Base-by-base conservation (phyloP, 2,329 filamentous ascomycete genomes). In the Phaeophleospora eucalypticola region DNA sequence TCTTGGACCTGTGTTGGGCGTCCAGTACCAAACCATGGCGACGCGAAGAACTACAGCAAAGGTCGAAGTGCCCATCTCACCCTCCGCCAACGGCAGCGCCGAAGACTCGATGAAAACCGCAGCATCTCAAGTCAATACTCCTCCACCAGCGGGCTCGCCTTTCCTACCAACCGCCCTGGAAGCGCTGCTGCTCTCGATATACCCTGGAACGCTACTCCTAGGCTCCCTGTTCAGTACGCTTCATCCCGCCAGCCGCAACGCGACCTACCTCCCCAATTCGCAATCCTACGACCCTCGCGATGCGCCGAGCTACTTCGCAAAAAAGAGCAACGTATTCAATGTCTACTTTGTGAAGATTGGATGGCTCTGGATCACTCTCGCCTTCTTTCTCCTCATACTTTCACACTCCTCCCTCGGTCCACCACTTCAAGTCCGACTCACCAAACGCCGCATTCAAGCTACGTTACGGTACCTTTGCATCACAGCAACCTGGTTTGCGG, bases 241-340 rank as follows among this genome's bases (percentile, higher is more conserved):
- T 43, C 90, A 89, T 15, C 89, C 89, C 1, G 88, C 89, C 1
- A 82, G 82, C 9, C 83, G 81, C 36, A 68, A 66, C 62, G 71
- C 73, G 38, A 75, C 80, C 1, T 89, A 88, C 73, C 80, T 82
- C 54, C 66, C 74, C 2, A 61, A 70, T 34, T 68, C 77, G 18
- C 86, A 89, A 63, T 78, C 84, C 10, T 84, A 87, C 68, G 68
- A 74, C 3, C 76, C 68, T 47, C 64, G 67, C 34, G 67, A 75
- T 3, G 80, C 84, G 41, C 87, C 87, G 2, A 84, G 79, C 65
- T 98, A 97, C 74, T 98, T 98, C 67, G 91, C 93, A 38, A 85
- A 85, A 59, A 98, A 98, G 71, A 79, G 82, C 67, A 98, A 98
- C 71, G 60, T 96, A 43, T 86, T 97, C 78, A 98, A 98, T 65